Base-by-base conservation (phyloP, 2,329 filamentous ascomycete genomes). In the Fusarium multiceps region DNA sequence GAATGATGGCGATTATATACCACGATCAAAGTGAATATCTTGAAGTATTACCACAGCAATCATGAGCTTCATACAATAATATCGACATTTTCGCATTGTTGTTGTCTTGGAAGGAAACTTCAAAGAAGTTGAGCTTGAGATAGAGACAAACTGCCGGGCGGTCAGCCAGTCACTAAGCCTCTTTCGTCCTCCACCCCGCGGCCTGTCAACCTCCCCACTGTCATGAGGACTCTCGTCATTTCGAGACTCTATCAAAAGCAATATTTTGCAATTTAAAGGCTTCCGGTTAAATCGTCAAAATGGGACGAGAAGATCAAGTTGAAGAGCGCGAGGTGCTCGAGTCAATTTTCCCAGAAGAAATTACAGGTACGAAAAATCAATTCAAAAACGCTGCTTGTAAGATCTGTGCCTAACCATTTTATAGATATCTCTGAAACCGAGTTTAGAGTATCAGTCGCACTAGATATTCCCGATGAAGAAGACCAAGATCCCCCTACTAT, bases 261-360 rank as follows among this genome's bases (percentile, higher is more conserved):
- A 58, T 41, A 63, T 48, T 54, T 49, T 55, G 18, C 58, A 55
- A 21, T 63, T 53, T 51, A 45, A 28, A 58, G 40, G 18, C 37
- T 46, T 40, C 48, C 14, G 25, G 41, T 55, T 13, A 71, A 21
- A 30, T 45, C 21, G 50, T 53, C 43, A 69, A 55, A 34, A 90
- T 91, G 89, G 89, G 89, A 51, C 86, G 83, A 79, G 95, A 98
- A 85, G 96, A 99, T 66, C 96, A 99, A 81, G 83, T 90, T 72
- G 96, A 99, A 83, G 96, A 99, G 87, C 91, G 94, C 67, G 96
- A 99, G 81, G 95, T 99, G 75, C 93, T 99, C 78, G 93, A 97
- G 78, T 98, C 95, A 66, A 99, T 99, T 78, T 99, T 98, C 74
- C 94, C 96, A 2, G 95, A 99, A 65, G 96, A 99, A 83, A 97